phyloP scores from a whole-genome alignment of 2,329 filamentous ascomycete species.

The Aureobasidium melanogenum region DNA sequence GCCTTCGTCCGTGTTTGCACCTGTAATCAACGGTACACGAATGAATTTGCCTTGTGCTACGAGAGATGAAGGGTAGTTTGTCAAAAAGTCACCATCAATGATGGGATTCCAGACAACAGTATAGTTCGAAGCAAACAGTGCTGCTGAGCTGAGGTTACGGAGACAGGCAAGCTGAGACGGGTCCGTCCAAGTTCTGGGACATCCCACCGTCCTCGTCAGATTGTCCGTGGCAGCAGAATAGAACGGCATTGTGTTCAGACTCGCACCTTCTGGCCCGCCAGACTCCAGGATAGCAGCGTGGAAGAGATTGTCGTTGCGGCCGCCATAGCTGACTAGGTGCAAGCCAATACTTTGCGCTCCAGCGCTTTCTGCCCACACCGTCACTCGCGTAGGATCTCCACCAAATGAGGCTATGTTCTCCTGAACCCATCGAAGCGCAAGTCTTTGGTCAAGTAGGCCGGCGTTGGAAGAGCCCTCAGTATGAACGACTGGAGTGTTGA shows the following conservation, averaged over 20 bases:
- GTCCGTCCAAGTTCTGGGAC: constrained; percentile 15
- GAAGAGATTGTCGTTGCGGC: constrained; percentile 36
- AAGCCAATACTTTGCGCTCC: constrained; percentile 33
- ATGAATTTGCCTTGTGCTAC: constrained; percentile 35
- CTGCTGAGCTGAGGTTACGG: constrained; percentile 13
- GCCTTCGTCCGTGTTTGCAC: constrained; percentile 44
- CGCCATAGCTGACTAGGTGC: constrained; percentile 31
- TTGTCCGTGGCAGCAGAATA: constrained; percentile 14
- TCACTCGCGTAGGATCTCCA: constrained; percentile 50
- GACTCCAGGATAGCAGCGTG: constrained; percentile 33
- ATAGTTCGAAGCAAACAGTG: constrained; percentile 16
- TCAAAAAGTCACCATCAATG: constrained; percentile 41
- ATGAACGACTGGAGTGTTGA: constrained; percentile 38
- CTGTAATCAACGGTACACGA: constrained; percentile 38
- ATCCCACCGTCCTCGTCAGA: constrained; percentile 15
- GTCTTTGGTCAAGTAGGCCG: constrained; percentile 54
- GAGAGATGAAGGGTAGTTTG: constrained; percentile 40
- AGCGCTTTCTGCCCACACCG: constrained; percentile 52
- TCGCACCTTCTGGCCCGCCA: constrained; percentile 28
- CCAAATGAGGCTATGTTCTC: constrained; percentile 53
- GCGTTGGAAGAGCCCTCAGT: constrained; percentile 45
- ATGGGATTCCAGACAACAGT: constrained; percentile 23
- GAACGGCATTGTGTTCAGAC: constrained; percentile 14
- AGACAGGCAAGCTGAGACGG: constrained; percentile 14
- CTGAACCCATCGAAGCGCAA: constrained; percentile 52